Base-by-base conservation (phyloP, 1,284 basidiomycete species). In the Thelephora terrestris region DNA sequence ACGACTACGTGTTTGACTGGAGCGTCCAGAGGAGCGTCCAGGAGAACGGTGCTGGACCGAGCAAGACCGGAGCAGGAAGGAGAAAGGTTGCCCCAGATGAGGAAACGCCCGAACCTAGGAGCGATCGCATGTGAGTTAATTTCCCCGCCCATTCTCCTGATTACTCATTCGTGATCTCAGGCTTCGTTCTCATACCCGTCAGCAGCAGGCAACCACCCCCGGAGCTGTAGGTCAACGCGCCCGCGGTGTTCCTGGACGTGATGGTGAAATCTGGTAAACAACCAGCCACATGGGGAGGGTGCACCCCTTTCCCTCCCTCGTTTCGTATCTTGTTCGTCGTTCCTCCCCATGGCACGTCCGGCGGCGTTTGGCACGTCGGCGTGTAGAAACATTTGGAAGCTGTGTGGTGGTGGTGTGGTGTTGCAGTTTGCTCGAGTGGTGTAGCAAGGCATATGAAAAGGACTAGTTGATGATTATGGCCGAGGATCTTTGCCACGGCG, bases 1-100 rank as follows among this genome's bases (percentile, higher is more conserved):
- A 97, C 66, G 93, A 97, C 66, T 97, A 97, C 61, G 89, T 96
- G 62, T 97, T 97, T 60, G 94, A 97, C 68, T 97, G 93, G 93
- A 91, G 86, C 57, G 90, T 97, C 48, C 91, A 93, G 69, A 76
- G 84, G 46, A 73, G 73, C 53, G 74, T 79, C 34, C 75, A 79
- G 49, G 85, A 86, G 7, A 82, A 88, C 52, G 72, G 70, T 36
- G 74, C 75, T 45, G 73, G 73, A 51, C 71, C 76, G 40, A 75
- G 73, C 58, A 85, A 84, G 67, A 68, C 73, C 12, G 65, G 71
- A 44, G 69, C 74, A 45, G 74, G 76, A 21, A 72, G 85, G 56
- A 75, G 84, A 61, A 87, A 86, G 70, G 80, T 87, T 29, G 75
- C 85, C 35, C 80, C 85, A 59, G 85, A 88, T 56, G 85, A 87